Conservation (phyloP, 257 asterid species). For the Pogostemon cablin region DNA sequence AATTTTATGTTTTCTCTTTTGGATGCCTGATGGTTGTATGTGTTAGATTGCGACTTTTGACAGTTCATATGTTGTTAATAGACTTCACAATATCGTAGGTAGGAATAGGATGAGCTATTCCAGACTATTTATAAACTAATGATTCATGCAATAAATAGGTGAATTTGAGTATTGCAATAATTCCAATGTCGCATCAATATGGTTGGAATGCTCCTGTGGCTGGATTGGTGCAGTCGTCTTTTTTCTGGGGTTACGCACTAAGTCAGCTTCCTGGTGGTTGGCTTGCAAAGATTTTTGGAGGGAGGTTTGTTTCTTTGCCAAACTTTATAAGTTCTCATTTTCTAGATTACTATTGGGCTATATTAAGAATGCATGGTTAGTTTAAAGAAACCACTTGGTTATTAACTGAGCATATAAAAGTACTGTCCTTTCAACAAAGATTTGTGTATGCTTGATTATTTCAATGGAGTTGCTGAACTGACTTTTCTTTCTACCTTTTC, state of each 20-base stretch:
- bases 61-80: neutral
- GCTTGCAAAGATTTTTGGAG: constrained; percentile 91
- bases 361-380: constrained; percentile 10
- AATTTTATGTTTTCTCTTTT: neutral
- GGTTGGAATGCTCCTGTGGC: constrained; percentile 96
- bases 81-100: constrained; percentile 4
- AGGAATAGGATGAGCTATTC: constrained; percentile 19
- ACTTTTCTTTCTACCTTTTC: neutral
- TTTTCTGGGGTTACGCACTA: constrained; percentile 99
- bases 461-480: constrained; percentile 16
- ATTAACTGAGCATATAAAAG: constrained; percentile 17
- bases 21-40: neutral
- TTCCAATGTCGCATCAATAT: constrained; percentile 96
- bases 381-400: constrained; percentile 15
- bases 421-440: neutral
- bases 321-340: constrained; percentile 14
- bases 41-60: neutral
- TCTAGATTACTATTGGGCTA: constrained; percentile 10
- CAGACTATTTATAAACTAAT: constrained; percentile 25
- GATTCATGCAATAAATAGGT: constrained; percentile 56
- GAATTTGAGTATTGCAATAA: constrained; percentile 92
- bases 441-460: neutral
- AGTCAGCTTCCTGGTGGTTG: constrained; percentile 99
- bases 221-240: constrained; percentile 96
- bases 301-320: constrained; percentile 69